These are phyloP conservation scores for Hypomontagnella submonticulosa DNA, from an alignment of 495 filamentous ascomycete species.

Conservation along the genomic window DNA sequence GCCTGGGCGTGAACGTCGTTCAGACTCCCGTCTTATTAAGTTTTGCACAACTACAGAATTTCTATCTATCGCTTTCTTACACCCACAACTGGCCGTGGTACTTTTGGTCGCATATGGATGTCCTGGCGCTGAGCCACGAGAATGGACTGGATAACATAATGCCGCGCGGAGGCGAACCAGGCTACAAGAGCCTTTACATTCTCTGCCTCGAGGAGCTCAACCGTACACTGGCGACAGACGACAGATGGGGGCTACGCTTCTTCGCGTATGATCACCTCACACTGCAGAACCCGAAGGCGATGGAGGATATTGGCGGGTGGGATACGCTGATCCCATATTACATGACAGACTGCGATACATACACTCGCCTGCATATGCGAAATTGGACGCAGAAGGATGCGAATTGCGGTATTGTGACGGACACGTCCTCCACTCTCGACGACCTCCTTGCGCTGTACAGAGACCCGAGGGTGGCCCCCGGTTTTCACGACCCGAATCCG, in stretches of 20 bases:
- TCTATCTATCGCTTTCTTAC: constrained; percentile 59
- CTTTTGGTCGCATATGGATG: constrained; percentile 68
- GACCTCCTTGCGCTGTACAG: constrained; percentile 62
- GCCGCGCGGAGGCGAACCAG: constrained; percentile 44
- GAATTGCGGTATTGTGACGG: constrained; percentile 62
- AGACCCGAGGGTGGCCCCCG: constrained; percentile 46
- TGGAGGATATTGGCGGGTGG: constrained; percentile 67
- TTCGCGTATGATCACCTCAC: constrained; percentile 69
- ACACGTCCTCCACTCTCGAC: constrained; percentile 59
- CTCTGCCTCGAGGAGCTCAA: constrained; percentile 58
- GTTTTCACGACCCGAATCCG: constrained; percentile 57
- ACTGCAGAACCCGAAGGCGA: constrained; percentile 65
- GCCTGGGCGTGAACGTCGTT: constrained; percentile 67
- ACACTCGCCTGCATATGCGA: constrained; percentile 62
- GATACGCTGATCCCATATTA: constrained; percentile 72
- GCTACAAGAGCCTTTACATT: constrained; percentile 64
- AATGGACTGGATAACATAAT: constrained; percentile 46
- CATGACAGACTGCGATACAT: constrained; percentile 69
- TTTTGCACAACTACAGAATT: constrained; percentile 74
- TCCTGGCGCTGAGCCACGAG: constrained; percentile 61
- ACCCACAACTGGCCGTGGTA: constrained; percentile 62
- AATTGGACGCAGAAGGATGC: constrained; percentile 60
- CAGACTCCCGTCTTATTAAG: constrained; percentile 67
- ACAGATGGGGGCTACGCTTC: constrained; percentile 64
- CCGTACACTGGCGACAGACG: constrained; percentile 38